Evolutionary conservation across 1,284 basidiomycete genomes (phyloP), one percentile per base, ranked within the genome.

Genomic region (Austropuccinia psidii): DNA sequence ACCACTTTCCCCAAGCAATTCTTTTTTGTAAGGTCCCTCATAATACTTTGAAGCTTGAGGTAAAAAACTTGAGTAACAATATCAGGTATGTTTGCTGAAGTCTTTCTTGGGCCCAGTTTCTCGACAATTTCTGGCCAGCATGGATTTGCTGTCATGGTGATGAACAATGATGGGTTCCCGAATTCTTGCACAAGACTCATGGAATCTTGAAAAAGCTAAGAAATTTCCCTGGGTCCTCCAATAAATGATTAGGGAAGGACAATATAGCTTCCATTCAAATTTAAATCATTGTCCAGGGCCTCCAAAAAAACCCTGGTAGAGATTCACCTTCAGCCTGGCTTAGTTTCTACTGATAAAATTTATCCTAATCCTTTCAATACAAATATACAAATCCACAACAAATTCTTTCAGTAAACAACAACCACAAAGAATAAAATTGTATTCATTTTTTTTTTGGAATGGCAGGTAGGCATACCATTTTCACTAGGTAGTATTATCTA

Each of bases 21-120:
- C 15, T 81, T 62, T 69, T 81, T 82, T 70, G 75, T 52, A 37
- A 84, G 82, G 41, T 82, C 77, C 0, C 83, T 76, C 0, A 85
- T 17, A 0, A 85, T 55, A 0, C 79, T 80, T 4, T 82, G 75
- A 45, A 80, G 81, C 72, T 85, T 85, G 45, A 81, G 41, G 29
- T 83, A 37, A 73, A 86, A 86, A 0, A 85, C 83, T 1, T 79
- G 61, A 0, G 82, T 77, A 2, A 85, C 81, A 50, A 86, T 75
- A 47, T 86, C 83, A 35, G 84, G 85, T 0, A 82, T 74, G 72
- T 86, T 84, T 37, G 78, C 75, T 24, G 80, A 19, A 6, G 15
- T 15, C 24, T 49, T 24, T n/a, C n/a, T n/a, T n/a, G n/a, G n/a
- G n/a, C n/a, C n/a, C n/a, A n/a, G n/a, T n/a, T n/a, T n/a, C n/a